Percentiles rank a stretch among this genome's conserved stretches.
Evolutionary conservation across 2,329 filamentous ascomycete genomes (phyloP).

Genomic region (Sporothrix dimorphospora): DNA sequence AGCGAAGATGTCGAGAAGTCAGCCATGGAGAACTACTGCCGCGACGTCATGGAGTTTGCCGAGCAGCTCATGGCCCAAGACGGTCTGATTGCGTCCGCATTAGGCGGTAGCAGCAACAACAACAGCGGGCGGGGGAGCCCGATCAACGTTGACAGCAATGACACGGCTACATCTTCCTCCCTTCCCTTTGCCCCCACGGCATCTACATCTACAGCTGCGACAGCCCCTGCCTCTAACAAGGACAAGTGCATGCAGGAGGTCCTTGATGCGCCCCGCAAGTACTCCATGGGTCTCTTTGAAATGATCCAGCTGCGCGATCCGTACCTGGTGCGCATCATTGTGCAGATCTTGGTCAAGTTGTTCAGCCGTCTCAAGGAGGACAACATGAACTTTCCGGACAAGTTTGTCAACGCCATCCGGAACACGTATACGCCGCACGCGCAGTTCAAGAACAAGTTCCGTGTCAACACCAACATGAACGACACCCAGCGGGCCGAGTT

Average conservation of each 20-base stretch:
- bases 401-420: constrained; percentile 56
- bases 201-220: constrained; percentile 28
- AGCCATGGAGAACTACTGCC: constrained; percentile 88
- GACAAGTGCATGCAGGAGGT: constrained; percentile 49
- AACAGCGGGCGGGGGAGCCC: constrained; percentile 32
- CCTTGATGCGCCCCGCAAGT: constrained; percentile 64
- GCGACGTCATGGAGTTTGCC: constrained; percentile 93
- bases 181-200: background rate
- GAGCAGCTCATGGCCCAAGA: constrained; percentile 84
- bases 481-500: constrained; percentile 85
- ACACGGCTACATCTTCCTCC: background rate
- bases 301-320: constrained; percentile 90
- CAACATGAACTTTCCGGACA: constrained; percentile 68
- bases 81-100: constrained; percentile 75
- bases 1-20: constrained; percentile 69
- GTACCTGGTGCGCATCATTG: constrained; percentile 80
- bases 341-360: constrained; percentile 82
- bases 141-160: background rate
- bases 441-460: constrained; percentile 56
- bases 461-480: constrained; percentile 76
- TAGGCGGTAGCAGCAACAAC: constrained; percentile 43
- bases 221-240: constrained; percentile 34
- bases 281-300: constrained; percentile 72
- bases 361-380: constrained; percentile 79
- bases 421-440: constrained; percentile 67